Percentiles rank a stretch among this genome's conserved stretches.
These are phyloP conservation scores for Fallopia convolvulus DNA, from an alignment of 148 eudicot genomes.

Conservation along the genomic window DNA sequence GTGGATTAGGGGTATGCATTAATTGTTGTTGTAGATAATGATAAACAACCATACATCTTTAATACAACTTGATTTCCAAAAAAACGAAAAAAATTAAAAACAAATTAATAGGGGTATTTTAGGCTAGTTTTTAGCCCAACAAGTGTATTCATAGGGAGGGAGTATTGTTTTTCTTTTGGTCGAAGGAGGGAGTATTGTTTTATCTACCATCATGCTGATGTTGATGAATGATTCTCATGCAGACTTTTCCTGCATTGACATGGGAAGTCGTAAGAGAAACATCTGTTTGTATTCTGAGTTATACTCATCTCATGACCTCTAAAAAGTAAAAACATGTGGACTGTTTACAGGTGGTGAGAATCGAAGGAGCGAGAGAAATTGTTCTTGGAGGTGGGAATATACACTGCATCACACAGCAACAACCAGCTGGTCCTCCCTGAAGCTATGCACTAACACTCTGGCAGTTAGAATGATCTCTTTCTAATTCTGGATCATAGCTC, in stretches of 20 bases:
- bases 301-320: background rate
- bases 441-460: background rate
- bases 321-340: background rate
- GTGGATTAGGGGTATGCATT: too few relatives aligned
- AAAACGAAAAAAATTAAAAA: too few relatives aligned
- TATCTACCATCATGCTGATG: background rate
- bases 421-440: constrained; percentile 34
- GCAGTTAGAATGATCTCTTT: background rate
- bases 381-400: constrained; percentile 86
- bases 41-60: too few relatives aligned
- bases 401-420: constrained; percentile 91
- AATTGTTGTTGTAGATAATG: too few relatives aligned
- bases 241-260: background rate
- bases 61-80: too few relatives aligned
- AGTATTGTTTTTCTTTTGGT: too few relatives aligned
- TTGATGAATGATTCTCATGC: background rate
- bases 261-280: background rate
- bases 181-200: too few relatives aligned
- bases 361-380: constrained; percentile 89
- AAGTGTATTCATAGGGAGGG: too few relatives aligned
- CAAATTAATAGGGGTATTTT: too few relatives aligned
- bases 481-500: background rate
- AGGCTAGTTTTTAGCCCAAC: too few relatives aligned
- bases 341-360: constrained; percentile 48
- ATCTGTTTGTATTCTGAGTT: background rate